Base-by-base conservation (phyloP, 257 asterid genomes). In the Salvia miltiorrhiza region DNA sequence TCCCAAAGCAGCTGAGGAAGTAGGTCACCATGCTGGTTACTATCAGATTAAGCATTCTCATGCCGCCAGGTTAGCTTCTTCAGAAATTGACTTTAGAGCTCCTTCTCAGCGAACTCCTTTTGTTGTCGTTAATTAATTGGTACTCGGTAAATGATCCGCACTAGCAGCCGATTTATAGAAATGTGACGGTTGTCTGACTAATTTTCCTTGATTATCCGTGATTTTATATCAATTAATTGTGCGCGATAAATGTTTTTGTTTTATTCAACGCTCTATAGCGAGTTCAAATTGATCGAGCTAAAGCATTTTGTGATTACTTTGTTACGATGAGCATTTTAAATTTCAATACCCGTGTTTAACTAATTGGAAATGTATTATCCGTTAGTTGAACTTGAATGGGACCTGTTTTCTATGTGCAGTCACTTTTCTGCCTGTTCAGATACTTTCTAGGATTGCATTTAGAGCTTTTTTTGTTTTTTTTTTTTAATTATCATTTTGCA, bases 1-100 rank as follows among this genome's bases (percentile, higher is more conserved):
- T 65, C 40, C 86, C 19, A 67, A 75, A 47, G 84, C 96, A 16
- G 79, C 77, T 48, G 85, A 86, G 54, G 88, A 83, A 55, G 78
- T 92, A 44, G 97, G 93, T 16, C 97, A 92, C 49, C 89, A 92
- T 82, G 97, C 98, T 23, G 98, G 98, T 61, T 92, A 92, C 83
- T 90, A 86, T 71, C 69, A 88, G 78, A 86, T 92, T 76, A 69
- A 86, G 76, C 92, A 86, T 78, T 90, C 98, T 61, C 89, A 77
- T 75, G 89, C 79, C 43, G 98, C 97, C 54, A 93, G 87, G 98
- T 93, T 32, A 37, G 40, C 60, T 74, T 37, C 45, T 30, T 53
- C 4, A 69, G 43, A 32, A 43, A 28, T 72, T 63, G 44, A 41
- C 9, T 32, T 24, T 12, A 20, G 23, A 32, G 64, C 32, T 32